These are phyloP conservation scores for Lindgomyces ingoldianus DNA, from an alignment of 495 filamentous ascomycete species.

Conservation along the genomic window DNA sequence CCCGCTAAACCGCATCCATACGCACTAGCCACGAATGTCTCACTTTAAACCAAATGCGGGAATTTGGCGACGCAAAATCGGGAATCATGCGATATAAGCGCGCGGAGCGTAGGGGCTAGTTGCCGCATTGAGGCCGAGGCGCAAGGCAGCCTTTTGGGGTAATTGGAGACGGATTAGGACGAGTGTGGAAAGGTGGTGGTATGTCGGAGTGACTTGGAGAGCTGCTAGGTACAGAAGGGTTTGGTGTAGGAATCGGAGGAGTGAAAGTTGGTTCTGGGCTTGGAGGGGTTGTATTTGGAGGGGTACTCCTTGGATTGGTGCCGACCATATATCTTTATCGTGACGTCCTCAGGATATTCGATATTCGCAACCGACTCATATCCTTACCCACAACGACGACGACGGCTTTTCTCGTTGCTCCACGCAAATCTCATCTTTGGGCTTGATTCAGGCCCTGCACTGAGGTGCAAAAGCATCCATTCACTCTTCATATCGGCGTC, in stretches of 20 bases:
- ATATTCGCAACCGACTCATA: not conserved
- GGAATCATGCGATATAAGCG: not conserved
- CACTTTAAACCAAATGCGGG: not conserved
- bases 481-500: no score
- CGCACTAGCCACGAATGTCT: not conserved
- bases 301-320: not conserved
- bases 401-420: not conserved
- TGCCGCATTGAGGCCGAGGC: not conserved
- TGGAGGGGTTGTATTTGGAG: not conserved
- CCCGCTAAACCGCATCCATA: not conserved
- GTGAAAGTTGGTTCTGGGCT: not conserved
- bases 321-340: not conserved
- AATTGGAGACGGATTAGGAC: not conserved
- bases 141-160: no score
- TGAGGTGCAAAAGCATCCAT: no score
- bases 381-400: not conserved
- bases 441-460: no score
- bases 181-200: no score
- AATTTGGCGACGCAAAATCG: not conserved
- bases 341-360: not conserved
- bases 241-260: not conserved
- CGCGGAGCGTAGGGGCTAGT: not conserved
- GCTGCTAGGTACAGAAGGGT: not conserved
- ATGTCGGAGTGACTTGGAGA: not conserved
- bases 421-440: not conserved